Base-by-base conservation (phyloP, 805 yeast genomes). In the Priceomyces fermenticarens region DNA sequence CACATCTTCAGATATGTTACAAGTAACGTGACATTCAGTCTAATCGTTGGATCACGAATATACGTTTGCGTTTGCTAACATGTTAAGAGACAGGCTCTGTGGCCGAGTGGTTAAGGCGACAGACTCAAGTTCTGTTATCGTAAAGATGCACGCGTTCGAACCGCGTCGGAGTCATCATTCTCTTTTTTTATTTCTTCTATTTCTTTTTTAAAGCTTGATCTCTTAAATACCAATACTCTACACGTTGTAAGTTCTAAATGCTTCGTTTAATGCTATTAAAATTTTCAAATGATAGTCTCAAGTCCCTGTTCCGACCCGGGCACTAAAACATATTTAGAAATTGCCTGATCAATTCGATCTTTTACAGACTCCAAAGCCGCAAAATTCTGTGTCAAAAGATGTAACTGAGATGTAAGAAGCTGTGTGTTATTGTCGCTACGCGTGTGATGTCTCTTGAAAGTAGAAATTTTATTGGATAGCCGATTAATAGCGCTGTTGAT, bases 371-470 rank as follows among this genome's bases (percentile, higher is more conserved):
- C 59, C 11, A 62, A 41, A 4, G 56, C 50, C 1, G 56, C 44
- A 14, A 63, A 39, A 41, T 69, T 65, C 13, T 61, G 51, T 1
- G 67, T 58, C 7, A 69, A 36, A 16, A 67, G 46, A 12, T 63
- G 48, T 30, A 69, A 43, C 14, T 63, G 63, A 2, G 62, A 46
- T 1, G 64, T 35, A 25, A 55, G 48, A 16, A 63, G 46, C 36
- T 55, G 46, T 30, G 45, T 25, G 6, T 43, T 42, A 3, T 47
- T 49, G 6, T 39, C 16, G 2, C 31, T n/a, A 2, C 32, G 25
- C 11, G 14, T 26, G 29, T 40, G 35, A 11, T 32, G 15, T 9
- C 30, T 12, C 30, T 40, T 35, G 27, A 30, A 20, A 26, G 53
- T 47, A 20, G 36, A 34, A 10, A 54, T 41, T 30, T 52, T 56